Evolutionary conservation across 352 stramenopile genomes (phyloP).

Genomic region (Phytophthora cajani): DNA sequence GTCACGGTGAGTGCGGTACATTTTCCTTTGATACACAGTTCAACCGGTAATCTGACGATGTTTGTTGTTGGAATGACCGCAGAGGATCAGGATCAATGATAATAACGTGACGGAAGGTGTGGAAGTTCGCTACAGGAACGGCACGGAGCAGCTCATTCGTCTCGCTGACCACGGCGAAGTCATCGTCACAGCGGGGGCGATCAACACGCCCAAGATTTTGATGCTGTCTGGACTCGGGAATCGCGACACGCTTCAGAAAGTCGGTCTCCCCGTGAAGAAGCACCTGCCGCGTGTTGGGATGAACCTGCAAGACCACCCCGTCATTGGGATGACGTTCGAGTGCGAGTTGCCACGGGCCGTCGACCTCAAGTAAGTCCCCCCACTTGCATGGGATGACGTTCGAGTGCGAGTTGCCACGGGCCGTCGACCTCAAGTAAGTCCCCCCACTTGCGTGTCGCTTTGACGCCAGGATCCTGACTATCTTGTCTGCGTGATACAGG

Average conservation of each 20-base stretch:
- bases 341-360: conserved; percentile 34
- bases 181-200: conserved; percentile 85
- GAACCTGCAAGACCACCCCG: conserved; percentile 91
- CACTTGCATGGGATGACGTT: conserved; percentile 66
- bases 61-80: neutral
- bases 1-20: conserved; percentile 53
- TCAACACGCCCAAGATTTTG: conserved; percentile 89
- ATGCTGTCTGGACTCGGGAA: conserved; percentile 74
- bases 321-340: conserved; percentile 79
- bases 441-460: neutral
- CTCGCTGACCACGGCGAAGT: conserved; percentile 51
- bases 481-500: conserved; percentile 23
- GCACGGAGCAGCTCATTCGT: conserved; percentile 44
- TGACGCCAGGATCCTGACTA: neutral
- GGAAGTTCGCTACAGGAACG: conserved; percentile 49
- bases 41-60: neutral
- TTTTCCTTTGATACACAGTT: neutral
- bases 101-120: conserved; percentile 47
- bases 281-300: conserved; percentile 80
- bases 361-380: conserved; percentile 53
- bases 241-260: conserved; percentile 45
- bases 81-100: conserved; percentile 66
- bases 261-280: conserved; percentile 64
- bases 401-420: conserved; percentile 34
- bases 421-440: conserved; percentile 57